Conservation (phyloP, 2,329 filamentous ascomycete genomes). For the Cytospora piceicola region DNA sequence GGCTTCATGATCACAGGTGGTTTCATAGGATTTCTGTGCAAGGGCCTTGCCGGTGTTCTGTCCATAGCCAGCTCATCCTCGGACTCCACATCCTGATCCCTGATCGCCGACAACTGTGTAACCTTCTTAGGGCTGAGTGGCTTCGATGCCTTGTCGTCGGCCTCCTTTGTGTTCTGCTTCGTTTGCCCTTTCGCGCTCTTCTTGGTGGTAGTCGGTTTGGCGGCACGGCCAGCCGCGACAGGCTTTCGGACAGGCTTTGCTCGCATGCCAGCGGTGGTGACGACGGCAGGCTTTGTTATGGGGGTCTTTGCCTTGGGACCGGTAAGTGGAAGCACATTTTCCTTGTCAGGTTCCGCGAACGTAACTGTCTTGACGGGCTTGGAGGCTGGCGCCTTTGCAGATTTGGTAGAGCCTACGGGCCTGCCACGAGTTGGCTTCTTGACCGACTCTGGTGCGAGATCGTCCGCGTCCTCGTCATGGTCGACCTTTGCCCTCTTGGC, state of each 20-base stretch:
- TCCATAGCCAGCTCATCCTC: conserved; percentile 64
- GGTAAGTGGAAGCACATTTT: conserved; percentile 55
- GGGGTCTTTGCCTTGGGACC: conserved; percentile 42
- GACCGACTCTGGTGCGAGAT: conserved; percentile 34
- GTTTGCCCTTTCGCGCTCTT: conserved; percentile 37
- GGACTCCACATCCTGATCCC: conserved; percentile 50
- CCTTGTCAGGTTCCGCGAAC: conserved; percentile 68
- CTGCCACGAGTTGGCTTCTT: conserved; percentile 45
- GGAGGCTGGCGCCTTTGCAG: conserved; percentile 42
- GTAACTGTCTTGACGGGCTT: conserved; percentile 61
- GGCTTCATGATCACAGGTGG: conserved; percentile 42
- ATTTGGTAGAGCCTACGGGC: conserved; percentile 40
- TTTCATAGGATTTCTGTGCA: conserved; percentile 62
- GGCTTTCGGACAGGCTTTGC: conserved; percentile 55
- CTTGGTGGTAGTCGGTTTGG: conserved; percentile 36
- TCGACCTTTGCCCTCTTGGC: conserved; percentile 37
- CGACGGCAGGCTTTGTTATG: conserved; percentile 41
- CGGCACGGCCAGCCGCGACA: conserved; percentile 39
- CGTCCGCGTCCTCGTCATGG: conserved; percentile 36
- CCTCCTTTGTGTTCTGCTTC: conserved; percentile 39
- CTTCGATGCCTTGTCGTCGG: conserved; percentile 40
- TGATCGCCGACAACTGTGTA: conserved; percentile 54
- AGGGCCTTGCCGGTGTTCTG: conserved; percentile 53
- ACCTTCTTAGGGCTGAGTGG: conserved; percentile 69
- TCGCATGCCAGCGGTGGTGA: conserved; percentile 43